Evolutionary conservation across 345 rosid genomes (phyloP).

Genomic region (Linum lewisii): DNA sequence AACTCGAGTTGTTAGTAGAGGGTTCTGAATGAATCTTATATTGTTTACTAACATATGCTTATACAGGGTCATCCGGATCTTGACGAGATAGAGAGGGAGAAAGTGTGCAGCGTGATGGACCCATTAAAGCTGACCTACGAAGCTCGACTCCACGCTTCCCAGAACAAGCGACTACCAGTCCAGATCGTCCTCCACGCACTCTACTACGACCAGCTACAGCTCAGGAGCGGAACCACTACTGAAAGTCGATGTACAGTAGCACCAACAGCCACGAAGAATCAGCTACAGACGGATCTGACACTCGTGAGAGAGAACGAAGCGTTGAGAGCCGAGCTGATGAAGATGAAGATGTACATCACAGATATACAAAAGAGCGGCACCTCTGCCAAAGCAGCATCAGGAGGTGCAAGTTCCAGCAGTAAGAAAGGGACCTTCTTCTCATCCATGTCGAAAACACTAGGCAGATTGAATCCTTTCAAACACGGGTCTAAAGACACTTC

Average conservation of each 20-base stretch:
- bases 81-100: conserved; percentile 88
- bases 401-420: conserved; percentile 4
- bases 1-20: too few species aligned
- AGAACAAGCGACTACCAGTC: conserved; percentile 86
- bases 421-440: conserved; percentile 52
- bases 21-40: too few species aligned
- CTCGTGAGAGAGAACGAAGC: conserved; percentile 79
- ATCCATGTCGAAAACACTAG: conserved; percentile 76
- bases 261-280: conserved; percentile 41
- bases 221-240: conserved; percentile 49
- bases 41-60: too few species aligned
- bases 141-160: conserved; percentile 94
- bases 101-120: conserved; percentile 84
- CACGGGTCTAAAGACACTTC: conserved; percentile 85
- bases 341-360: conserved; percentile 70
- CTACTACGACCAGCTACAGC: conserved; percentile 81
- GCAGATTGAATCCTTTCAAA: conserved; percentile 77
- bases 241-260: conserved; percentile 16
- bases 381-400: conserved; percentile 16
- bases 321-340: conserved; percentile 60
- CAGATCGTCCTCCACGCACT: conserved; percentile 78
- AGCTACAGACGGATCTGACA: conserved; percentile 52
- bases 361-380: conserved; percentile 44
- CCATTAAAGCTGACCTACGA: conserved; percentile 73
- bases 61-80: conserved; percentile 64